phyloP scores from a whole-genome alignment of 2,329 filamentous ascomycete species.

The Penicillium sp. region DNA sequence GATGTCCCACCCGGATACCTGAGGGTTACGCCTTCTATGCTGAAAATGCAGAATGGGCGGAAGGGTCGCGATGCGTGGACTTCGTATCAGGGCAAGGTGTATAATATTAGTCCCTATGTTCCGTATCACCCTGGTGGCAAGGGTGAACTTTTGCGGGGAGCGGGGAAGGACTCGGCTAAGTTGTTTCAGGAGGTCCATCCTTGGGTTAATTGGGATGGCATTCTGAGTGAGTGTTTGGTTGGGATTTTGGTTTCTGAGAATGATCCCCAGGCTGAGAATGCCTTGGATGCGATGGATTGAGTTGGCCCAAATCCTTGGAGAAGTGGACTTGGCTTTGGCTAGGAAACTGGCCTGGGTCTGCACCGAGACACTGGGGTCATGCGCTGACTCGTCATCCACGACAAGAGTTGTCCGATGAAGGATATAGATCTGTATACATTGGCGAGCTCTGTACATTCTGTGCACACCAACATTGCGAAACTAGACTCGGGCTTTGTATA shows the following conservation, averaged over 20 bases:
- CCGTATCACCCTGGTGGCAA: constrained; percentile 84
- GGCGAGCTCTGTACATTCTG: background rate
- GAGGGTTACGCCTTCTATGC: constrained; percentile 78
- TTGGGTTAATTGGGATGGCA: constrained; percentile 70
- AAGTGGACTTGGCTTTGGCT: background rate
- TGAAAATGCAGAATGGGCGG: constrained; percentile 76
- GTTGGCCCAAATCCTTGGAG: background rate
- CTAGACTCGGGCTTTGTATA: background rate
- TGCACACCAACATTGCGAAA: background rate
- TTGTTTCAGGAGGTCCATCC: constrained; percentile 65
- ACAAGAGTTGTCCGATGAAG: background rate
- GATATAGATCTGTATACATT: background rate
- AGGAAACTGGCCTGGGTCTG: background rate
- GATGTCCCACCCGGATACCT: constrained; percentile 54
- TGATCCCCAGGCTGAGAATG: constrained; percentile 37
- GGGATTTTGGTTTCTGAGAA: constrained; percentile 61
- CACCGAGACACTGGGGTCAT: background rate
- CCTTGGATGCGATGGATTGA: constrained; percentile 63
- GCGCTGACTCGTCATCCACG: background rate
- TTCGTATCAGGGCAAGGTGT: constrained; percentile 83
- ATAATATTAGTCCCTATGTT: constrained; percentile 88
- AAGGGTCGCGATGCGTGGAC: constrained; percentile 89
- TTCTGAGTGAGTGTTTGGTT: constrained; percentile 61
- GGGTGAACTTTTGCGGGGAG: constrained; percentile 62
- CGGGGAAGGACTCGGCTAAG: constrained; percentile 65